Evolutionary conservation across 1,139 yeast species (phyloP).

Genomic region (Pichia inconspicua): DNA sequence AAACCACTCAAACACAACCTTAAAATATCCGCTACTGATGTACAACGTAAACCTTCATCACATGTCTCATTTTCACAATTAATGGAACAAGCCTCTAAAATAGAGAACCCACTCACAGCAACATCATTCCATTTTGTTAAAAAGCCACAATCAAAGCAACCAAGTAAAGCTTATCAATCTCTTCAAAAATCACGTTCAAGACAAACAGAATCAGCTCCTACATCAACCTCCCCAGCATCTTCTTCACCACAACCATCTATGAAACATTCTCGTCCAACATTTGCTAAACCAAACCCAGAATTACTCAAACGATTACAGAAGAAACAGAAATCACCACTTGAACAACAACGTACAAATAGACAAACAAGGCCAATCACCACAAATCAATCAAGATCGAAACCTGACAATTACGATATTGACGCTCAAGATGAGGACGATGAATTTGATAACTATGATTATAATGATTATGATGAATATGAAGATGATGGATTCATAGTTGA

Average conservation of each 20-base stretch:
- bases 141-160: slow-evolving; percentile 5
- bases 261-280: slow-evolving; percentile 2
- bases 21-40: slow-evolving; percentile 3
- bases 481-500: slow-evolving; percentile 56
- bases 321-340: slow-evolving; percentile 24
- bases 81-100: slow-evolving; percentile 62
- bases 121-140: slow-evolving; percentile 19
- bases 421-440: slow-evolving; percentile 18
- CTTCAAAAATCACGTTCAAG: slow-evolving; percentile 11
- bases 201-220: background rate
- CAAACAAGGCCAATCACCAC: background rate
- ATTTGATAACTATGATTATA: slow-evolving; percentile 11
- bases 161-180: slow-evolving; percentile 14
- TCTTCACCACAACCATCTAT: no score
- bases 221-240: background rate
- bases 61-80: slow-evolving; percentile 58
- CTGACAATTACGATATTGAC: slow-evolving; percentile 21
- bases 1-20: slow-evolving; percentile 4
- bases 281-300: slow-evolving; percentile 32
- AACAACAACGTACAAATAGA: slow-evolving; percentile 2
- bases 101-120: slow-evolving; percentile 27
- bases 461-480: slow-evolving; percentile 28
- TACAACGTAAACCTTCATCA: slow-evolving; percentile 27
- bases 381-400: slow-evolving; percentile 1
- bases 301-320: slow-evolving; percentile 26